Evolutionary conservation across 192 early-diverging fungal genomes (phyloP), one percentile per base, ranked within the genome.

Genomic region (Podila minutissima): DNA sequence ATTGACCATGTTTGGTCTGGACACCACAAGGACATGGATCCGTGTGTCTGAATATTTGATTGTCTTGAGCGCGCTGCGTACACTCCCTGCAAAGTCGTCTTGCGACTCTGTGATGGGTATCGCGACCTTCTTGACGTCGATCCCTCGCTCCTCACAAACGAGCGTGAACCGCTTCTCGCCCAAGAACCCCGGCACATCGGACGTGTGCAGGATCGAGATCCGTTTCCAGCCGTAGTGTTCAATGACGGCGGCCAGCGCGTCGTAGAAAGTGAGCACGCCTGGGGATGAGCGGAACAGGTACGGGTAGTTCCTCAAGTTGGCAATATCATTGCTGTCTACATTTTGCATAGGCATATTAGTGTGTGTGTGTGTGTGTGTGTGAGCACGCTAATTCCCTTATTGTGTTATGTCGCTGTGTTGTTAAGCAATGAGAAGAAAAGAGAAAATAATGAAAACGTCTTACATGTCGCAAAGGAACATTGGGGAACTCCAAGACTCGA

Each of bases 401-500:
- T 6, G 32, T 29, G 2, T 29, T 8, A 26, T 29, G 17, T 62
- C 53, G 24, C 20, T 20, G 9, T 13, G 6, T 12, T 3, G 15
- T 17, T 12, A 61, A 22, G 60, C 29, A 29, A 17, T 12, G 61
- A 22, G 3, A 7, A 64, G 13, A 53, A 5, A 63, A 32, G 1
- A 8, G 4, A 53, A 41, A 11, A 41, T 9, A 46, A 46, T 6
- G 35, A 29, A 22, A 24, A 33, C 6, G 5, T 31, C 74, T 64
- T 72, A 78, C 75, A 78, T n/a, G 75, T 60, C 4, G 69, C 59
- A 49, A 78, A 78, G 19, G 75, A 67, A 48, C 75, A 78, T 51
- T 78, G 75, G 35, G 75, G 75, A 13, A 78, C 48, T 19, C 75
- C 75, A n/a, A 78, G 57, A 64, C 75, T 78, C 5, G 75, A 78